Evolutionary conservation across 495 filamentous ascomycete species (phyloP).

Genomic region (Aspergillus mulundensis): DNA sequence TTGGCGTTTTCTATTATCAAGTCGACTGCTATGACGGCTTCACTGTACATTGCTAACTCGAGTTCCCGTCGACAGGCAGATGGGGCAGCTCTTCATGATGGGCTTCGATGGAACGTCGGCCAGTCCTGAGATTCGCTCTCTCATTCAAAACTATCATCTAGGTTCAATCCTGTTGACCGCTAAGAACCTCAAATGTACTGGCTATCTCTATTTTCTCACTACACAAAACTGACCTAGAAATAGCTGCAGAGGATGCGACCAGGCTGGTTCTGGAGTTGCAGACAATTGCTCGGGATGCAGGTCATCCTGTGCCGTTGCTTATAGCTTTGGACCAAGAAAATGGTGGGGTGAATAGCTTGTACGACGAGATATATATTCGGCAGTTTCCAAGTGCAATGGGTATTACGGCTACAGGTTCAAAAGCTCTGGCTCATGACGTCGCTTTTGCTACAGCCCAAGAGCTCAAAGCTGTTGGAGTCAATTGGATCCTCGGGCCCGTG

Average conservation of each 20-base stretch:
- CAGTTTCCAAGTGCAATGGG: slow-evolving; percentile 93
- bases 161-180: slow-evolving; percentile 81
- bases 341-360: slow-evolving; percentile 90
- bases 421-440: slow-evolving; percentile 71
- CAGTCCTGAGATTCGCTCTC: slow-evolving; percentile 74
- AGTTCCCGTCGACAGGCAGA: slow-evolving; percentile 39
- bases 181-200: slow-evolving; percentile 90
- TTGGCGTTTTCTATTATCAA: slow-evolving; percentile 10
- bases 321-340: slow-evolving; percentile 92
- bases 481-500: slow-evolving; percentile 85
- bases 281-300: slow-evolving; percentile 79
- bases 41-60: slow-evolving; percentile 32
- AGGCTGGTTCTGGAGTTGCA: slow-evolving; percentile 79
- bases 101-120: slow-evolving; percentile 89
- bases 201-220: background rate
- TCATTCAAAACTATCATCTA: slow-evolving; percentile 81
- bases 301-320: slow-evolving; percentile 76
- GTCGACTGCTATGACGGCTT: background rate
- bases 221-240: slow-evolving; percentile 19
- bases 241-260: slow-evolving; percentile 81
- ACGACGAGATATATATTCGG: slow-evolving; percentile 84
- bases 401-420: slow-evolving; percentile 76
- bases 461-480: slow-evolving; percentile 80
- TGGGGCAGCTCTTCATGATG: slow-evolving; percentile 94
- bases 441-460: slow-evolving; percentile 85